Base-by-base conservation (phyloP, 192 early-diverging fungal species). In the Mortierella antarctica region DNA sequence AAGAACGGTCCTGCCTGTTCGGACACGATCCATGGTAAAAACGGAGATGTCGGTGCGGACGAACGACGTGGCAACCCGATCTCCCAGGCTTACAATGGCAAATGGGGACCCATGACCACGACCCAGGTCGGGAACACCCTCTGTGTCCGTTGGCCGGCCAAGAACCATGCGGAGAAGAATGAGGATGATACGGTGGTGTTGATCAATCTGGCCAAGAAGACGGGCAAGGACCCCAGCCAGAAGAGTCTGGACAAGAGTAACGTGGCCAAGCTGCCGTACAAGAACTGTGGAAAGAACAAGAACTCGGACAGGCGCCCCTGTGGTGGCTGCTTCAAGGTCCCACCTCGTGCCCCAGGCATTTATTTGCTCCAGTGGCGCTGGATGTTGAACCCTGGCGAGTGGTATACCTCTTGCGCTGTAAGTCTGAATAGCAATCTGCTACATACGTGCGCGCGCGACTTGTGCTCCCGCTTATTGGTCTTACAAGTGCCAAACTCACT, bases 381-480 rank as follows among this genome's bases (percentile, higher is more conserved):
- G 77, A 71, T 72, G 77, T 53, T 80, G 64, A 80, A 80, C 65
- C 58, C 58, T 47, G 65, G 70, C 65, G 77, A 80, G 65, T 80
- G 77, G 77, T 80, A 80, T 60, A 80, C 77, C n/a, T 57, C 51
- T n/a, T 80, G 77, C 31, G 77, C 77, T 68, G 77, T 74, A 74
- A 67, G 73, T 67, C 31, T 31, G 3, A 31, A 31, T 31, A 31
- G 31, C 31, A 31, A 31, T 31, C 31, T 3, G 31, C 31, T 31
- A 31, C 3, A 31, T 31, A 31, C 31, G 1, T 31, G 31, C 3
- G 2, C 3, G 2, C 7, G 41, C 1, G 50, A 44, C 15, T 21
- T 57, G n/a, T 55, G 2, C 5, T 62, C 4, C 31, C 39, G 12
- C 39, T 10, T 18, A 20, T 61, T 46, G 21, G 15, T 11, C 47